Conservation (phyloP, 768 basidiomycete genomes). For the Collybiopsis luxurians region DNA sequence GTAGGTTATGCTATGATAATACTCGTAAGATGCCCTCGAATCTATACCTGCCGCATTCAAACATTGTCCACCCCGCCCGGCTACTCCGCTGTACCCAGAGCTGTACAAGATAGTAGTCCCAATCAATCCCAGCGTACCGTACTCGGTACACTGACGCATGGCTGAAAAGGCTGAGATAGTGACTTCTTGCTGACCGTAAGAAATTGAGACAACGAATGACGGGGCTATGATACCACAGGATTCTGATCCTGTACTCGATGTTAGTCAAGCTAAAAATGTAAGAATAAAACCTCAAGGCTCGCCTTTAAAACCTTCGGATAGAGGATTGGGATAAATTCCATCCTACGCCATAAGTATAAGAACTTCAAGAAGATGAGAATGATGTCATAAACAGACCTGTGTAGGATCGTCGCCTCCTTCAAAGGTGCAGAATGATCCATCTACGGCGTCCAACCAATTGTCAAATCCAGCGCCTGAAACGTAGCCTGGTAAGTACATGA, state of each 20-base stretch:
- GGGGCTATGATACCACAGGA: slow-evolving; percentile 35
- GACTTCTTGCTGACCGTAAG: slow-evolving; percentile 32
- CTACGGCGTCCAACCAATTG: slow-evolving; percentile 44
- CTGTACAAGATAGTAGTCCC: slow-evolving; percentile 35
- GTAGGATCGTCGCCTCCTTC: slow-evolving; percentile 42
- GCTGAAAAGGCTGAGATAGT: slow-evolving; percentile 28
- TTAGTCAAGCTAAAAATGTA: not conserved
- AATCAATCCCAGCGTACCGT: slow-evolving; percentile 33
- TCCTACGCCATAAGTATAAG: slow-evolving; percentile 25
- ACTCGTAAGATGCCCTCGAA: not conserved
- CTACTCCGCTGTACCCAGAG: slow-evolving; percentile 35
- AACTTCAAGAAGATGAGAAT: not conserved
- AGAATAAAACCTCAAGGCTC: no score
- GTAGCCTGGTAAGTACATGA: no score
- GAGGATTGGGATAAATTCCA: slow-evolving; percentile 38
- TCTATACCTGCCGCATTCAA: slow-evolving; percentile 16
- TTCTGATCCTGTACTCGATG: slow-evolving; percentile 23
- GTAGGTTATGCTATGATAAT: not conserved
- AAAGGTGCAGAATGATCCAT: slow-evolving; percentile 39
- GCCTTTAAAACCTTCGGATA: slow-evolving; percentile 36
- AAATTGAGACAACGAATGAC: slow-evolving; percentile 34
- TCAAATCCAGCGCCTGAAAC: slow-evolving; percentile 37
- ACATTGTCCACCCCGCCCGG: slow-evolving; percentile 27
- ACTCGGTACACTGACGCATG: slow-evolving; percentile 34
- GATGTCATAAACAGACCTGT: slow-evolving; percentile 9